Conservation (phyloP, 805 yeast genomes). For the Lipomyces orientalis region DNA sequence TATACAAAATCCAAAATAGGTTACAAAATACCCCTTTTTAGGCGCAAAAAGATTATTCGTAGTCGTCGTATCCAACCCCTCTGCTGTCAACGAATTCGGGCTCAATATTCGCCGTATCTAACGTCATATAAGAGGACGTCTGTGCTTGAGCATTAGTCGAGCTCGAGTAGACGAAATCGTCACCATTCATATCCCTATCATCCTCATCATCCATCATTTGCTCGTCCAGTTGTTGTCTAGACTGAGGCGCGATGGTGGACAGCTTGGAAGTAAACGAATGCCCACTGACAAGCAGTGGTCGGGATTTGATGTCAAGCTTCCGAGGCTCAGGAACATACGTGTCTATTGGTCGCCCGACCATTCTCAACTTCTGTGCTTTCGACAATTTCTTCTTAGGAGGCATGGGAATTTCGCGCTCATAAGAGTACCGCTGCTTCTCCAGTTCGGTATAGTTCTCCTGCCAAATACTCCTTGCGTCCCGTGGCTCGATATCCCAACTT, state of each 20-base stretch:
- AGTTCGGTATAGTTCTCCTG: neutral
- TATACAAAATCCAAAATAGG: neutral
- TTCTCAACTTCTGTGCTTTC: slow-evolving; percentile 1
- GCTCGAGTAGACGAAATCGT: neutral
- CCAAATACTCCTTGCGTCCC: slow-evolving; percentile 1
- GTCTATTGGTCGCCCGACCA: neutral
- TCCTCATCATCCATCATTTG: neutral
- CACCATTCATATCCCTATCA: slow-evolving; percentile 2
- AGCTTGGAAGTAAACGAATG: neutral
- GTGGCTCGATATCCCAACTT: slow-evolving; percentile 1
- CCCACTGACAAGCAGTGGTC: neutral
- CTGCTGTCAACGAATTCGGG: slow-evolving; percentile 2
- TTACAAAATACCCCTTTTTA: neutral
- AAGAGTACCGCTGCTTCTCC: slow-evolving; percentile 2
- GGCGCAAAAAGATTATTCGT: neutral
- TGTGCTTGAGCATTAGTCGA: neutral
- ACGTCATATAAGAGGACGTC: neutral
- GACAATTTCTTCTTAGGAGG: neutral
- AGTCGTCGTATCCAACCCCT: slow-evolving; percentile 3
- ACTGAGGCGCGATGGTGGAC: neutral
- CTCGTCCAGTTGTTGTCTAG: neutral
- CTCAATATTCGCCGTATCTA: neutral
- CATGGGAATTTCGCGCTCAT: neutral
- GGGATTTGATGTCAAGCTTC: neutral
- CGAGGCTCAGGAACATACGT: neutral